phyloP scores from a whole-genome alignment of 306 rosid species.

The Senna tora region DNA sequence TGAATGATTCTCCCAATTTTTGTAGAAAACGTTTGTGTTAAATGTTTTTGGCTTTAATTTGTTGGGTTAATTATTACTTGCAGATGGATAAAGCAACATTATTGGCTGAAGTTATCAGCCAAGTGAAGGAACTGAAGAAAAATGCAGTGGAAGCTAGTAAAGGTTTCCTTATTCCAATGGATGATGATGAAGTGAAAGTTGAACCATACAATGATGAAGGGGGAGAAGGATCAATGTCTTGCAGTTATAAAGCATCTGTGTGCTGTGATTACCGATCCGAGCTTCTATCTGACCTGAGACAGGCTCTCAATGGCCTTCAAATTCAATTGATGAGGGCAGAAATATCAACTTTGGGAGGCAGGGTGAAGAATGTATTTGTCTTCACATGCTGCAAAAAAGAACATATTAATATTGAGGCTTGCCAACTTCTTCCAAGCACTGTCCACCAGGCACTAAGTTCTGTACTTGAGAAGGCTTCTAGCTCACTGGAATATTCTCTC shows the following conservation, averaged over 20 bases:
- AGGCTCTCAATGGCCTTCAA: constrained; percentile 65
- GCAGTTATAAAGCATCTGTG: constrained; percentile 59
- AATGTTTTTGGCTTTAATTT: constrained; percentile 27
- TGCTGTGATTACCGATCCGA: constrained; percentile 75
- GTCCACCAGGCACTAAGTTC: constrained; percentile 63
- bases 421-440: constrained; percentile 47
- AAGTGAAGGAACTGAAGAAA: constrained; percentile 76
- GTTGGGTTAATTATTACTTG: constrained; percentile 35
- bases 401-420: constrained; percentile 40
- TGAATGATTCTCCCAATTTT: neutral
- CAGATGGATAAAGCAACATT: constrained; percentile 93
- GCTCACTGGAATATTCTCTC: constrained; percentile 63
- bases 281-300: constrained; percentile 68
- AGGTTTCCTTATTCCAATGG: constrained; percentile 73
- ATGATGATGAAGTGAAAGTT: constrained; percentile 74
- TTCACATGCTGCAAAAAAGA: constrained; percentile 51
- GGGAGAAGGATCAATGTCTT: constrained; percentile 47
- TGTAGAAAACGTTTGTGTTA: neutral
- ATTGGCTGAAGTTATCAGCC: constrained; percentile 71
- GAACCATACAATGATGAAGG: constrained; percentile 52
- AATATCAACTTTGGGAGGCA: constrained; percentile 72
- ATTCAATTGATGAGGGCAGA: constrained; percentile 63
- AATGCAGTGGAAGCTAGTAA: constrained; percentile 69
- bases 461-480: constrained; percentile 67
- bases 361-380: constrained; percentile 65